A percentile compares a stretch with the other conserved stretches of the same genome.
Evolutionary conservation across 257 asterid genomes (phyloP).

Genomic region (Mitragyna speciosa): DNA sequence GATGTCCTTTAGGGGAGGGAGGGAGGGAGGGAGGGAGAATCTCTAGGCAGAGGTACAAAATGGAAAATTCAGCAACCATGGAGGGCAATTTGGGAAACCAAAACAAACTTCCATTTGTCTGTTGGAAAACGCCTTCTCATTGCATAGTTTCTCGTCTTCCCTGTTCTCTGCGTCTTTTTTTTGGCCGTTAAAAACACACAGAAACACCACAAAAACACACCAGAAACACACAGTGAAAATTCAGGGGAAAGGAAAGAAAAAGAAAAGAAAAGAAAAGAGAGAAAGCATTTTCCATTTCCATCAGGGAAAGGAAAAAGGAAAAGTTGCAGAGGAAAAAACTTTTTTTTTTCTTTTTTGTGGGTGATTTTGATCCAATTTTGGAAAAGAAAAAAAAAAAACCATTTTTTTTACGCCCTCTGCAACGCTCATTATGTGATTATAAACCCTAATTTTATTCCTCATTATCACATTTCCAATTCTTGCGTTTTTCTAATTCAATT

Average conservation of each 20-base stretch:
- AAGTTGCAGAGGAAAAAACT: constrained; percentile 17
- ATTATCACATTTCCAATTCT: background rate
- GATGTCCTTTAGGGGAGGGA: too few relatives aligned
- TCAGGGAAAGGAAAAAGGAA: background rate
- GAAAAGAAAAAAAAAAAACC: background rate
- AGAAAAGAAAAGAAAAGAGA: background rate
- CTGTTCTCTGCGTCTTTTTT: background rate
- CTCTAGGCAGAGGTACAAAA: background rate
- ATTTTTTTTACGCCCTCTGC: background rate
- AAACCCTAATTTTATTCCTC: constrained; percentile 7
- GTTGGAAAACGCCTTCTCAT: background rate
- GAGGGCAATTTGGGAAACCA: background rate
- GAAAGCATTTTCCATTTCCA: constrained; percentile 8
- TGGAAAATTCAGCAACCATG: background rate
- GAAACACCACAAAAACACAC: background rate
- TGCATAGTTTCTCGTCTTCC: background rate
- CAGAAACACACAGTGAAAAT: background rate
- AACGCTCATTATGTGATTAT: background rate
- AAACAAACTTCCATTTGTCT: background rate
- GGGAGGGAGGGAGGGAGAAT: background rate
- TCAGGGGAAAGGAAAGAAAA: background rate
- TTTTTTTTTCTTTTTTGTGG: background rate
- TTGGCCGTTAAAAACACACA: constrained; percentile 7
- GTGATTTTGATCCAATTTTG: background rate
- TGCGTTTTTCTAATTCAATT: background rate